These are phyloP conservation scores for Cyberlindnera mrakii DNA, from an alignment of 805 yeast genomes.

Conservation along the genomic window DNA sequence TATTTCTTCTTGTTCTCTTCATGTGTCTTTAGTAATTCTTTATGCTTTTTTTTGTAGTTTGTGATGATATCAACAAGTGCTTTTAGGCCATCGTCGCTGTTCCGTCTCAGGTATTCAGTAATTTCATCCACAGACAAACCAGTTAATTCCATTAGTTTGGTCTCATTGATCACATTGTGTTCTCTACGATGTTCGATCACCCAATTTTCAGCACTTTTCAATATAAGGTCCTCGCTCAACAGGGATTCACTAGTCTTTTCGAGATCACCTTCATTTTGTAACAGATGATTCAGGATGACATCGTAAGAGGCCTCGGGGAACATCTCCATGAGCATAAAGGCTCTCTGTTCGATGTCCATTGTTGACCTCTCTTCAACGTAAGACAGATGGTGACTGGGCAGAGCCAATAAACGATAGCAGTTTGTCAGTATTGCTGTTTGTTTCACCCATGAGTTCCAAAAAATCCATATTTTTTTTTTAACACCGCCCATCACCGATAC, in stretches of 20 bases:
- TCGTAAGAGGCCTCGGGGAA: not conserved
- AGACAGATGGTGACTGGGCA: no score
- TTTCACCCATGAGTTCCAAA: no score
- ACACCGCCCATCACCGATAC: no score
- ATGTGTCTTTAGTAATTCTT: not conserved
- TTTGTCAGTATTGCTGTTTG: no score
- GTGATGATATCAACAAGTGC: not conserved
- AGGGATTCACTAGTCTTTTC: not conserved
- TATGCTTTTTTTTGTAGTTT: conserved; percentile 13
- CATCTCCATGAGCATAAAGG: conserved; percentile 1
- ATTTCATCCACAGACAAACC: not conserved
- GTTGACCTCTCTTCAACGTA: not conserved
- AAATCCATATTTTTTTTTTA: no score
- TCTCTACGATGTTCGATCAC: not conserved
- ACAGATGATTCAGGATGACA: not conserved
- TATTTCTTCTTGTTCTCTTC: not conserved
- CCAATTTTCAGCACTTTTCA: not conserved
- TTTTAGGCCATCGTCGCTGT: not conserved
- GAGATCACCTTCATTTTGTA: conserved; percentile 1
- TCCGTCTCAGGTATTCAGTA: not conserved
- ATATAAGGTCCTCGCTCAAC: not conserved
- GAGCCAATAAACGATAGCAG: no score
- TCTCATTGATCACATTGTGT: not conserved
- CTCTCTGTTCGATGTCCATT: conserved; percentile 2
- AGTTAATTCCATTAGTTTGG: not conserved